Base-by-base conservation (phyloP, 805 yeast species). In the Komagataella ulmi region DNA sequence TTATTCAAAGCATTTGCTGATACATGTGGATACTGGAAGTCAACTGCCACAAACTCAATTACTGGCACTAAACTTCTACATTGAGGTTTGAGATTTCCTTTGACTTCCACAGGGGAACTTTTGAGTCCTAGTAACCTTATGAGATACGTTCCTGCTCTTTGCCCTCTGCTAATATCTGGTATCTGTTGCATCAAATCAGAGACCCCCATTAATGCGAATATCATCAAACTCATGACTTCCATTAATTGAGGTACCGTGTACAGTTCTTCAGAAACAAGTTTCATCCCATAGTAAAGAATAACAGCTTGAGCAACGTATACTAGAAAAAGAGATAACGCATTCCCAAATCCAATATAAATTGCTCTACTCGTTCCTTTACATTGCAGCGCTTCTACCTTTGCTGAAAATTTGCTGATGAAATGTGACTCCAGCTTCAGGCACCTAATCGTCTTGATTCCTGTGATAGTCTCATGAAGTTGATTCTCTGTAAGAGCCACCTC, bases 101-200 rank as follows among this genome's bases (percentile, higher is more conserved):
- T 55, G 1, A 58, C 58, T 55, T 77, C 81, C 24, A 64, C 56
- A 3, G 57, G 52, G 49, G 71, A 69, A 14, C 68, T 64, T 3
- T 58, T 56, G 19, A 70, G 53, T 1, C 62, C 59, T 24, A 75
- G 53, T 2, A 84, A 58, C 18, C 66, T 63, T 51, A 76, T 66
- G 1, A 84, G 65, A 55, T 73, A 69, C 21, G 77, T 72, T 0
- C 83, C 88, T 7, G 87, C 88, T 58, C 90, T 68, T 60, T 87
- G 83, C 0, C 96, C 96, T 53, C 89, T 76, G 18, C 84, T 76
- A 3, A 89, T 74, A 54, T 83, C 86, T 0, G 98, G 96, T n/a
- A 90, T 68, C 53, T 82, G 80, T 14, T 73, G 65, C 46, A 89
- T 66, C 23, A 86, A 59, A 18, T 74, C 69, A 3, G 81, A 74